phyloP scores from a whole-genome alignment of 2,329 filamentous ascomycete genomes.

The Microcyclospora tardicrescens region DNA sequence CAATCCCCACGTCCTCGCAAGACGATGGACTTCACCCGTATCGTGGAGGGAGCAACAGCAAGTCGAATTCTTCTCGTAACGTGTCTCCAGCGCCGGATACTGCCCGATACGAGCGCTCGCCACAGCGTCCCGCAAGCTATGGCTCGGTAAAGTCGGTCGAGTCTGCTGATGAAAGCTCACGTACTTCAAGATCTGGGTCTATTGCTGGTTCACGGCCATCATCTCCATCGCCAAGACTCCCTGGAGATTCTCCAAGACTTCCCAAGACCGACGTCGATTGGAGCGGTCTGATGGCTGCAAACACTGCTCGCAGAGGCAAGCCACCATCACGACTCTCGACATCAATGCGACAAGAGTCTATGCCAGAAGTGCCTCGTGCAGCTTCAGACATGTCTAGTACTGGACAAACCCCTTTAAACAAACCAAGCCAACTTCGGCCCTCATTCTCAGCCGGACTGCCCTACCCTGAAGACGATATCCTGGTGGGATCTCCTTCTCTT shows the following conservation, averaged over 20 bases:
- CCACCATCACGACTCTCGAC: conserved; percentile 16
- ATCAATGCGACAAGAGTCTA: conserved; percentile 9
- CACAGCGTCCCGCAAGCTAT: conserved; percentile 8
- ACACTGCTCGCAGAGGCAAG: conserved; percentile 13
- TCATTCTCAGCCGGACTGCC: conserved; percentile 21
- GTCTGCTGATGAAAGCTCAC: conserved; percentile 5
- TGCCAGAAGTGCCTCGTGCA: conserved; percentile 4
- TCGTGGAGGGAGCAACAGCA: no score
- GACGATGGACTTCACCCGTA: no score
- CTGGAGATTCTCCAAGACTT: conserved; percentile 14
- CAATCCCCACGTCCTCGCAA: conserved; percentile 1
- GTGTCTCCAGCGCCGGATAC: conserved; percentile 13
- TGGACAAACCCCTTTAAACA: not conserved
- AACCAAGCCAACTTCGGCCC: not conserved
- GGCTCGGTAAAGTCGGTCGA: conserved; percentile 10
- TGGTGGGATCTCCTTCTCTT: conserved; percentile 9
- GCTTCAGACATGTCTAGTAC: not conserved
- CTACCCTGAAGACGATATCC: conserved; percentile 33
- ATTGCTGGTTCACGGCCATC: conserved; percentile 13
- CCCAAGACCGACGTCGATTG: conserved; percentile 21
- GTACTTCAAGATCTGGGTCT: conserved; percentile 10
- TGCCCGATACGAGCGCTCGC: conserved; percentile 3
- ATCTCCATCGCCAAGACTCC: conserved; percentile 14
- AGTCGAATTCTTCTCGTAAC: conserved; percentile 10
- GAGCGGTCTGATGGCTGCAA: conserved; percentile 16